Evolutionary conservation across 352 stramenopile species (phyloP).

Genomic region (Phytophthora tentaculata): DNA sequence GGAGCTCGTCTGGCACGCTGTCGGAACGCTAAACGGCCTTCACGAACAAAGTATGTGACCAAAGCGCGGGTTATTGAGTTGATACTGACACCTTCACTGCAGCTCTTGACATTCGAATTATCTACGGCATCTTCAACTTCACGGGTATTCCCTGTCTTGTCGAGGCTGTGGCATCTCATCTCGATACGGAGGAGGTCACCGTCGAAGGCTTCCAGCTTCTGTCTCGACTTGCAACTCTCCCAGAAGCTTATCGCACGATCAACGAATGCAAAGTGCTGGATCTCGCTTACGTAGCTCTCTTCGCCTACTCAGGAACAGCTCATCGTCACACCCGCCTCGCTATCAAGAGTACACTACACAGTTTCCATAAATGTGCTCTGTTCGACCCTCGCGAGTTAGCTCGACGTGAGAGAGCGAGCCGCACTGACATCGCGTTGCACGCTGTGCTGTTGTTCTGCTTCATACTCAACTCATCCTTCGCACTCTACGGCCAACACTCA

Average conservation of each 20-base stretch:
- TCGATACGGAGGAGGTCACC: conserved; percentile 78
- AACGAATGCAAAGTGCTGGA: conserved; percentile 76
- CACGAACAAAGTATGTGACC: conserved; percentile 55
- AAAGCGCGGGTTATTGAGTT: background rate
- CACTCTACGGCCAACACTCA: conserved; percentile 51
- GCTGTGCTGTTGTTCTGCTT: conserved; percentile 55
- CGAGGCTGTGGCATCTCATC: conserved; percentile 66
- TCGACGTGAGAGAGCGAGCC: conserved; percentile 48
- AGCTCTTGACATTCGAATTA: conserved; percentile 57
- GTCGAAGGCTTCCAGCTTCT: conserved; percentile 81
- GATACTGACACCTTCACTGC: background rate
- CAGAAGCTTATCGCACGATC: conserved; percentile 53
- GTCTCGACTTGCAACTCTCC: conserved; percentile 49
- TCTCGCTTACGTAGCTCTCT: conserved; percentile 73
- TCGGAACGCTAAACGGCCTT: conserved; percentile 74
- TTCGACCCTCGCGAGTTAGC: conserved; percentile 60
- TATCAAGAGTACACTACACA: conserved; percentile 67
- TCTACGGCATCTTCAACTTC: conserved; percentile 55
- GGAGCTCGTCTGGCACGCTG: conserved; percentile 77
- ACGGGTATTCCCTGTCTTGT: conserved; percentile 68
- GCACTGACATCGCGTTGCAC: conserved; percentile 48
- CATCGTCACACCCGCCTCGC: conserved; percentile 70
- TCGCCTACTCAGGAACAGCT: conserved; percentile 63
- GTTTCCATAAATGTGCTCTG: conserved; percentile 76
- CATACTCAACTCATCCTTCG: conserved; percentile 48